Percentiles rank a stretch among this genome's conserved stretches.
Conservation (phyloP, 2,329 filamentous ascomycete genomes). For the Cadophora sp. region DNA sequence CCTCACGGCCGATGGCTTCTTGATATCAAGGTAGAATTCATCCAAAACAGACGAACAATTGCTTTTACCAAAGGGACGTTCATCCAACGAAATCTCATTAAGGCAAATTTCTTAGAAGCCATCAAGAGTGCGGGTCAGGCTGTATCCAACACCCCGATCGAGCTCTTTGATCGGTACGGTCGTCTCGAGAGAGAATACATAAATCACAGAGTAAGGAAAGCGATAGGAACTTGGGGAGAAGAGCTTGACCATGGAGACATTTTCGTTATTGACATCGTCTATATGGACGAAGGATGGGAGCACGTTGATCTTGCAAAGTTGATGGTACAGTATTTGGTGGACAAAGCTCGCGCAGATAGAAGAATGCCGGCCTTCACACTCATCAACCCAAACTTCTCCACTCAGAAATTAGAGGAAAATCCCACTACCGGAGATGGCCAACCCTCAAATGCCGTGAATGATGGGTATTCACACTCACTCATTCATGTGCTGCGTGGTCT, state of each 20-base stretch:
- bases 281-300: conserved; percentile 34
- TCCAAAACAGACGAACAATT: background rate
- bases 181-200: conserved; percentile 46
- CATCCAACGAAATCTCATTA: background rate
- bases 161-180: conserved; percentile 50
- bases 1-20: background rate
- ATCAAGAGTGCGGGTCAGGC: background rate
- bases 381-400: background rate
- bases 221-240: conserved; percentile 42
- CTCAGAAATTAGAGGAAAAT: background rate
- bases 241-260: conserved; percentile 43
- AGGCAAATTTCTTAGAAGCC: background rate
- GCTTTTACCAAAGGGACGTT: background rate
- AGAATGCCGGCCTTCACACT: background rate
- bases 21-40: background rate
- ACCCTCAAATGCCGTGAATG: no score
- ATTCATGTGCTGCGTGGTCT: conserved; percentile 40
- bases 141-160: conserved; percentile 42
- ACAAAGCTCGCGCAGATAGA: background rate
- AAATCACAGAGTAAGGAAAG: conserved; percentile 41
- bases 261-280: conserved; percentile 38
- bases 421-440: no score
- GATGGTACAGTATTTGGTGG: conserved; percentile 21
- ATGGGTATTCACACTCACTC: background rate
- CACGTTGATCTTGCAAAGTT: conserved; percentile 45